Evolutionary conservation across 176 grass and related monocot genomes (phyloP).

Genomic region (Carex pumila): DNA sequence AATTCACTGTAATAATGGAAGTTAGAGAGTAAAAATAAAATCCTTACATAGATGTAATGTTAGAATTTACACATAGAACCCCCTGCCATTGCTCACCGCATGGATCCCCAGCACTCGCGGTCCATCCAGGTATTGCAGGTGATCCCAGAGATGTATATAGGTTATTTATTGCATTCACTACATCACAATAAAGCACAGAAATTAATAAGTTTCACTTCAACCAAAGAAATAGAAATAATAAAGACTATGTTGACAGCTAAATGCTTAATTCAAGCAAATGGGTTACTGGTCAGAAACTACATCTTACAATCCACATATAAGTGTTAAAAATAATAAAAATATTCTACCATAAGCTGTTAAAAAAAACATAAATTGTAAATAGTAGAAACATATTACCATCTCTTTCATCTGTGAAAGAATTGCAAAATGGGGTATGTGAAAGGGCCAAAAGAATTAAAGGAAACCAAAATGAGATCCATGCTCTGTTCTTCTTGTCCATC

Average conservation of each 20-base stretch:
- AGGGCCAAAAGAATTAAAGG: not conserved
- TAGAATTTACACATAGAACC: slow-evolving; percentile 57
- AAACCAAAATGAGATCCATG: slow-evolving; percentile 16
- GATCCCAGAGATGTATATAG: slow-evolving; percentile 64
- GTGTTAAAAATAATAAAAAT: not conserved
- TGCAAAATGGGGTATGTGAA: slow-evolving; percentile 1
- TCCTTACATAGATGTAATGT: slow-evolving; percentile 90
- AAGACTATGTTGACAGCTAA: not conserved
- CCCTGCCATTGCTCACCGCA: slow-evolving; percentile 82
- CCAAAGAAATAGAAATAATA: not conserved
- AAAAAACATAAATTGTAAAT: not conserved
- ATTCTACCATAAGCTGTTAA: not conserved
- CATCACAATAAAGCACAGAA: slow-evolving; percentile 16
- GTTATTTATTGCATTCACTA: slow-evolving; percentile 89
- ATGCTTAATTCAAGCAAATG: not conserved
- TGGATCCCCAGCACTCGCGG: slow-evolving; percentile 67
- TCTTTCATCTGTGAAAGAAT: slow-evolving; percentile 12
- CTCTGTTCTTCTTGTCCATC: slow-evolving; percentile 6
- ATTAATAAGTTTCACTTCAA: not conserved
- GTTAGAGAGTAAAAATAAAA: slow-evolving; percentile 18
- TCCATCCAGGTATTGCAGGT: slow-evolving; percentile 70
- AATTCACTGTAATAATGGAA: not conserved
- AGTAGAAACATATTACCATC: slow-evolving; percentile 14
- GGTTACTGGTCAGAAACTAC: not conserved
- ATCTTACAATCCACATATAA: not conserved